A percentile compares a stretch with the other conserved stretches of the same genome.
Conservation (phyloP, 129 eudicot species). For the Chrysanthemum lavandulifolium region DNA sequence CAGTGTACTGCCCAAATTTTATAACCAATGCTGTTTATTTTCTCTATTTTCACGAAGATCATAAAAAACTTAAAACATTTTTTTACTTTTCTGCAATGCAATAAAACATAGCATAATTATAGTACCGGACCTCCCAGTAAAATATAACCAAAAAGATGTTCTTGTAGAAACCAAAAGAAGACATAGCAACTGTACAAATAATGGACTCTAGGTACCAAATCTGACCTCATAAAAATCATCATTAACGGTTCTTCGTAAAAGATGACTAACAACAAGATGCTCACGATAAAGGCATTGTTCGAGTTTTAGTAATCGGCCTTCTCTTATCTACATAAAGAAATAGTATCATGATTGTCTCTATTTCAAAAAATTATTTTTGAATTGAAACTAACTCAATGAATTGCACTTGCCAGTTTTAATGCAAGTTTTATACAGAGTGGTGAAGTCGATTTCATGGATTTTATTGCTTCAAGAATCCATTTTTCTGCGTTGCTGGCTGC, state of each 20-base stretch:
- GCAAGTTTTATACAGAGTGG: slow-evolving; percentile 42
- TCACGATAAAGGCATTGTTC: slow-evolving; percentile 36
- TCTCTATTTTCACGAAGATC: no score
- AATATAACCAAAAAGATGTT: no score
- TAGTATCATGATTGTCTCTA: background rate
- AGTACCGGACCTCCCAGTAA: no score
- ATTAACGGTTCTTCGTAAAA: slow-evolving; percentile 31
- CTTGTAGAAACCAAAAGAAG: no score
- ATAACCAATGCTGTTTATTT: no score
- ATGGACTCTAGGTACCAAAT: background rate
- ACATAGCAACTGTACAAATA: background rate
- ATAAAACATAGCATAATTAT: no score
- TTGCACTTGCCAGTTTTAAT: slow-evolving; percentile 32
- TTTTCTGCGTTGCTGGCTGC: slow-evolving; percentile 21
- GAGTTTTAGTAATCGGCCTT: slow-evolving; percentile 32
- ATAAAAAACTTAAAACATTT: no score
- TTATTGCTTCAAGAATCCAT: slow-evolving; percentile 41
- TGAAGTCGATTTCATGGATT: slow-evolving; percentile 39
- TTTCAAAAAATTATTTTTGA: no score
- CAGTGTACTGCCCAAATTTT: no score
- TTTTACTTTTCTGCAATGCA: no score
- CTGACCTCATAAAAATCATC: slow-evolving; percentile 37
- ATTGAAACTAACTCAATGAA: background rate
- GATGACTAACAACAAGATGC: slow-evolving; percentile 34
- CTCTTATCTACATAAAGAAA: slow-evolving; percentile 26